Base-by-base conservation (phyloP, 371 early-diverging fungal species). In the Rhizopus stolonifer region DNA sequence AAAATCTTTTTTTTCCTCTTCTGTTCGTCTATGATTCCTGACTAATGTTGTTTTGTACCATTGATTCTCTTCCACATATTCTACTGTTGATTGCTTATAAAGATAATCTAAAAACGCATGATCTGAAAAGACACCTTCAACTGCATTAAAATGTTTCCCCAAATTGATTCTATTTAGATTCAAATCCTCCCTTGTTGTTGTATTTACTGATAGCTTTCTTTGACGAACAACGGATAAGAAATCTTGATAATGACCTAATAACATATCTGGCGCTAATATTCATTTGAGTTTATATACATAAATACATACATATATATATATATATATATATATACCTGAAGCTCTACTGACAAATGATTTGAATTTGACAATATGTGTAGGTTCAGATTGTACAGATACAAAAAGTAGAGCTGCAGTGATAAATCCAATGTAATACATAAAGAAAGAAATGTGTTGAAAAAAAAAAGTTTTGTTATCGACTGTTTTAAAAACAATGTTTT, bases 61-160 rank as follows among this genome's bases (percentile, higher is more conserved):
- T 15, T 74, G 51, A 52, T 83, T 81, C 17, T 65, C 49, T 44
- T 83, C 83, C 14, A 85, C 67, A 42, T 80, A 84, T 5, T 71
- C 83, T 18, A 84, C 58, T 19, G 65, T 65, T 2, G 58, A 52
- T 4, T 68, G 60, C 8, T 38, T 19, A 29, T 60, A 38, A 3
- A 76, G 49, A 26, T 65, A 72, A 1, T 70, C 56, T 1, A 70
- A 50, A 52, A 76, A 76, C 0, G 56, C 54, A 32, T 38, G 36
- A 24, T 65, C 65, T 3, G 60, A 54, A 47, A 65, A 65, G 17
- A 60, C 33, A 17, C 65, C 65, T 21, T 60, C 32, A 11, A 65
- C 47, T 1, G 57, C 55, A 8, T 25, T 46, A 14, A 65, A 65
- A 18, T 49, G 49, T 8, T 36, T 36, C 7, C 55, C 60, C 21